Evolutionary conservation across 2,329 filamentous ascomycete genomes (phyloP).

Genomic region (Botrytis sinoallii): DNA sequence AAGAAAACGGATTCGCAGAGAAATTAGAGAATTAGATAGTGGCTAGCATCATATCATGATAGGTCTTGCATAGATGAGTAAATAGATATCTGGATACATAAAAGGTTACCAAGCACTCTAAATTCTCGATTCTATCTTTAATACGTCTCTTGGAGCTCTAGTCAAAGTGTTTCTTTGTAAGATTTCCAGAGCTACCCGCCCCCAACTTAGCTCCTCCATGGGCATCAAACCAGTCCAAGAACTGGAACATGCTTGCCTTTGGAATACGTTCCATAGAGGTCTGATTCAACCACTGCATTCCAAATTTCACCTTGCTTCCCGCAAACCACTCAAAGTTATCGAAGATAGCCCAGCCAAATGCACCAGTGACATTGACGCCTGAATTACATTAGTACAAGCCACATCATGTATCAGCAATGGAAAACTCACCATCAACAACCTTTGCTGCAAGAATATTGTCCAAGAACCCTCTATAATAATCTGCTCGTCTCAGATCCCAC

Average conservation of each 20-base stretch:
- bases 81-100: neutral
- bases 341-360: constrained; percentile 85
- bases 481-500: constrained; percentile 73
- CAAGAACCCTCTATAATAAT: constrained; percentile 77
- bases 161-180: constrained; percentile 3
- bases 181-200: neutral
- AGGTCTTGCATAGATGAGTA: neutral
- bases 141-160: neutral
- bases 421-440: constrained; percentile 55
- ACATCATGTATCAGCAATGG: neutral
- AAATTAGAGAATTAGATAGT: constrained; percentile 28
- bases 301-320: constrained; percentile 30
- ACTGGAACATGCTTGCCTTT: constrained; percentile 36
- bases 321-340: constrained; percentile 52
- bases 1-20: constrained; percentile 55
- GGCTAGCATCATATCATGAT: neutral
- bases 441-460: constrained; percentile 63
- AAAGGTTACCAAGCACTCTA: neutral
- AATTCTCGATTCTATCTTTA: neutral
- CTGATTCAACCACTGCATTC: constrained; percentile 39
- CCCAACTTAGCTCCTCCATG: constrained; percentile 25
- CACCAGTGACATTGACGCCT: constrained; percentile 71
- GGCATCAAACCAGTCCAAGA: constrained; percentile 32
- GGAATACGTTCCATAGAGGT: constrained; percentile 34
- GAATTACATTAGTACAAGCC: neutral